Evolutionary conservation across 495 filamentous ascomycete genomes (phyloP).

Genomic region (Chaetomium fimeti): DNA sequence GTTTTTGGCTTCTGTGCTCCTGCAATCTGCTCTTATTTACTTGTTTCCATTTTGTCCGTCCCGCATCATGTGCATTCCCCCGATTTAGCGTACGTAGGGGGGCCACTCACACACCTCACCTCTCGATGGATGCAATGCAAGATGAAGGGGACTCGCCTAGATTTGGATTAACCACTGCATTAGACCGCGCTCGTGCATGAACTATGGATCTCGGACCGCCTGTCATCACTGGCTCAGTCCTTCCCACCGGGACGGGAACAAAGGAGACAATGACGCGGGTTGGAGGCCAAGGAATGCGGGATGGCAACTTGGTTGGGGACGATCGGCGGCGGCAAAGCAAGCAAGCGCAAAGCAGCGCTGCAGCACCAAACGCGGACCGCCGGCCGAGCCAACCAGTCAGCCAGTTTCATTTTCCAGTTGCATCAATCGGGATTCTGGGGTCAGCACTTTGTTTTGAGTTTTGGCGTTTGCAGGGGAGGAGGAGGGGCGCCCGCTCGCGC

Average conservation of each 20-base stretch:
- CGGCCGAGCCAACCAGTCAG: not conserved
- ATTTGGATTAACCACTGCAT: not conserved
- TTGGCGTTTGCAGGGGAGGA: not conserved
- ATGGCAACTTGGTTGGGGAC: not conserved
- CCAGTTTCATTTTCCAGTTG: not conserved
- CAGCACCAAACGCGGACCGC: not conserved
- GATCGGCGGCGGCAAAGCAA: too few relatives aligned
- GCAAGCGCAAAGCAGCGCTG: too few relatives aligned
- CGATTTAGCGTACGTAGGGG: too few relatives aligned
- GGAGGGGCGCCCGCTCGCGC: not conserved
- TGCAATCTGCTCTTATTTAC: not conserved
- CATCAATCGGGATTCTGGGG: not conserved
- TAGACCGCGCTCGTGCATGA: too few relatives aligned
- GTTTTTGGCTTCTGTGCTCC: not conserved
- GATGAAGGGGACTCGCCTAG: conserved; percentile 11
- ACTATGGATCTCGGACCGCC: not conserved
- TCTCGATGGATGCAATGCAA: conserved; percentile 2
- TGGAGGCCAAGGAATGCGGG: conserved; percentile 7
- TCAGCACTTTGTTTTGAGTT: conserved; percentile 2
- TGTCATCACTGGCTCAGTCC: not conserved
- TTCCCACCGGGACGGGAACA: conserved; percentile 9
- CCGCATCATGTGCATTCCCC: too few relatives aligned
- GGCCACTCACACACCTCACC: not conserved
- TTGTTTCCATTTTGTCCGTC: not conserved
- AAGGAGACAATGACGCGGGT: not conserved